These are phyloP conservation scores for Saccharomyces pastorianus DNA, from an alignment of 1,139 yeast species.

Conservation along the genomic window DNA sequence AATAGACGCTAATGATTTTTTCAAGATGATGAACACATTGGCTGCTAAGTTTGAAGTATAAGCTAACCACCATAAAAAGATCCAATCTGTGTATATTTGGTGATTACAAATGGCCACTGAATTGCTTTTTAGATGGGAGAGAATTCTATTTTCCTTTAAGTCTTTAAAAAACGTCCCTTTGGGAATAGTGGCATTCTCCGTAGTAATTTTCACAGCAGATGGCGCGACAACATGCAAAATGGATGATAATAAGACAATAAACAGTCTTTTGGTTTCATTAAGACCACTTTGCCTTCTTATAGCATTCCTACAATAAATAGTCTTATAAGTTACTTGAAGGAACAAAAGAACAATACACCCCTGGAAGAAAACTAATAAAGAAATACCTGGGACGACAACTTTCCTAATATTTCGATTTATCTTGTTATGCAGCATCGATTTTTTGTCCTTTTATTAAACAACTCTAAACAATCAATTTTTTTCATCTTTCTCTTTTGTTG, in stretches of 20 bases:
- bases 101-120: slow-evolving; percentile 53
- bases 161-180: slow-evolving; percentile 22
- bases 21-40: slow-evolving; percentile 61
- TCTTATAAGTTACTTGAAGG: slow-evolving; percentile 14
- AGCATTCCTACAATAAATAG: slow-evolving; percentile 10
- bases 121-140: slow-evolving; percentile 18
- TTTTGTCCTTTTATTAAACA: neutral
- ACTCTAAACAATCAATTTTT: neutral
- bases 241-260: slow-evolving; percentile 25
- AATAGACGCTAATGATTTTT: slow-evolving; percentile 63
- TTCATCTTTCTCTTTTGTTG: neutral
- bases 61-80: slow-evolving; percentile 80
- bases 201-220: slow-evolving; percentile 27
- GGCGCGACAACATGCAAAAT: slow-evolving; percentile 29
- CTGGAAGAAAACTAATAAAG: slow-evolving; percentile 14
- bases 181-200: slow-evolving; percentile 25
- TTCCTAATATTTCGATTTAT: slow-evolving; percentile 2
- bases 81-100: slow-evolving; percentile 94
- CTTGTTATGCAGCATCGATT: neutral
- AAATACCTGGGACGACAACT: slow-evolving; percentile 8
- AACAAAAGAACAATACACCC: slow-evolving; percentile 16
- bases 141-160: slow-evolving; percentile 15
- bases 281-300: slow-evolving; percentile 17
- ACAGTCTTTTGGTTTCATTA: slow-evolving; percentile 25
- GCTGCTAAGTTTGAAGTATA: slow-evolving; percentile 61